These are phyloP conservation scores for Theobroma grandiflorum DNA, from an alignment of 441 rosid genomes.

Conservation along the genomic window DNA sequence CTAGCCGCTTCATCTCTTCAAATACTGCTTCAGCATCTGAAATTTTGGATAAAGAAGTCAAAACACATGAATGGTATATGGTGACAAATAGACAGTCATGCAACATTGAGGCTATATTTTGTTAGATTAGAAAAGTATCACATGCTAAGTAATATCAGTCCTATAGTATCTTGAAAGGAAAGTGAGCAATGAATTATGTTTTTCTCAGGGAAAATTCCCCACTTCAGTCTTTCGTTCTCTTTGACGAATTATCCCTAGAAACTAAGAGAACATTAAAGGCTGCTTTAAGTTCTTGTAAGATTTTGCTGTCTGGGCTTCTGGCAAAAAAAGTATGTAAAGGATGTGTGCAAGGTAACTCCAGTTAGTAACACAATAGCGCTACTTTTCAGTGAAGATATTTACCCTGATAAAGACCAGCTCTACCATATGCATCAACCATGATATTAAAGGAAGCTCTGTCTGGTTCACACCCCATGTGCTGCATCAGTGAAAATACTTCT, in stretches of 20 bases:
- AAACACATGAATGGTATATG: not conserved
- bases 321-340: not conserved
- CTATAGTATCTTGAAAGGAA: not conserved
- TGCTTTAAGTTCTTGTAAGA: not conserved
- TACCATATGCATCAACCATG: slow-evolving; percentile 91
- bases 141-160: not conserved
- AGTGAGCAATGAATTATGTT: not conserved
- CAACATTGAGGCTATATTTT: not conserved
- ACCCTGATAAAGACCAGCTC: slow-evolving; percentile 88
- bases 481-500: slow-evolving; percentile 92
- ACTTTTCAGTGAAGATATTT: slow-evolving; percentile 26
- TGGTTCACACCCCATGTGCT: slow-evolving; percentile 93
- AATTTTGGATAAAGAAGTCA: not conserved
- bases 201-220: not conserved
- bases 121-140: not conserved
- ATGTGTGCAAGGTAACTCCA: not conserved
- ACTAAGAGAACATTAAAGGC: not conserved
- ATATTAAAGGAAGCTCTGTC: slow-evolving; percentile 93
- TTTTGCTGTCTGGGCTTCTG: not conserved
- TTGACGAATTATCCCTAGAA: not conserved
- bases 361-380: not conserved
- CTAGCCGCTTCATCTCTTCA: slow-evolving; percentile 81
- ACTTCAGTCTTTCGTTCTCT: not conserved
- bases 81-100: slow-evolving; percentile 8
- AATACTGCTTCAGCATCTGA: slow-evolving; percentile 84